Evolutionary conservation across 2,329 filamentous ascomycete species (phyloP), one percentile per base, ranked within the genome.

Genomic region (Colletotrichum sp.): DNA sequence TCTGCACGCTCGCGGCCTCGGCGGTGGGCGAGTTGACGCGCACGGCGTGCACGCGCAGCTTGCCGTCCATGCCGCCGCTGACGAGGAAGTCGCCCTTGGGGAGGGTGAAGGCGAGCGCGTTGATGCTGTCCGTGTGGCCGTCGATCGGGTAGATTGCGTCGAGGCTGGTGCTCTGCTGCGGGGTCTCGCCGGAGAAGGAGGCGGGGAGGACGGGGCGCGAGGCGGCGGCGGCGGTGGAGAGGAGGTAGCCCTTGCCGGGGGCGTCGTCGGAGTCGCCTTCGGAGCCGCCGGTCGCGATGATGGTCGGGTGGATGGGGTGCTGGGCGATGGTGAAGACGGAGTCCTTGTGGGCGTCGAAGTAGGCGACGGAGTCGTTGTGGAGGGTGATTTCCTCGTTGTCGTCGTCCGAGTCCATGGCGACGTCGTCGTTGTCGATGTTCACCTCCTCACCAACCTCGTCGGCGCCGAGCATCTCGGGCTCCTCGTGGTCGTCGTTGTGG

Each of bases 251-350:
- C 25, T 94, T 93, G 75, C 98, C 97, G 1, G 90, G 91, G 1
- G 90, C 89, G 71, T 92, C 89, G 79, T 92, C 91, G 48, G 84
- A 85, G 16, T 89, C 86, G 61, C 90, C 91, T 72, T 92, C 92
- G 71, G 90, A 91, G 78, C 96, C 97, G 76, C 97, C 97, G 0
- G 97, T 98, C 5, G 96, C 94, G 76, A 98, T 89, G 76, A 98
- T 92, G 25, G 93, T 89, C 8, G 94, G 92, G 82, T 94, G 90
- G 8, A 92, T 88, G 6, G 97, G 97, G 84, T 99, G 97, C 83
- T 98, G 95, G 22, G 96, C 95, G 83, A 99, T 97, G 85, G 95
- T 93, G 88, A 98, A 99, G 82, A 99, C 94, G 76, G 94, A 96
- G 89, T 98, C 96, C 80, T 93, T 94, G 87, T 98, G 95, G 44